Base-by-base conservation (phyloP, 192 early-diverging fungal genomes). In the Backusella tuberculispora region DNA sequence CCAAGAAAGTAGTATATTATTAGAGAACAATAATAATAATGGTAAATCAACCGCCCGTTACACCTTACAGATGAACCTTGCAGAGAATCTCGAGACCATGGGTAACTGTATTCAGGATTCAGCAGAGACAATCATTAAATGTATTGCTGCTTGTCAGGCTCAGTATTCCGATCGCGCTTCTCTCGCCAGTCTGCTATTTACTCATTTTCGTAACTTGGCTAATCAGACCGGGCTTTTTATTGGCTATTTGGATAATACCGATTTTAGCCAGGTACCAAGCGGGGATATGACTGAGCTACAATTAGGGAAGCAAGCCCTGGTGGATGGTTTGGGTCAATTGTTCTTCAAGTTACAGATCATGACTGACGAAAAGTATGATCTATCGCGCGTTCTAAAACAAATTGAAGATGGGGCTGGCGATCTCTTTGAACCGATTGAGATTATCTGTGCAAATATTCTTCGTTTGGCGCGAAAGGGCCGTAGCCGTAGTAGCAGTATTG, bases 171-270 rank as follows among this genome's bases (percentile, higher is more conserved):
- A 66, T 26, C 34, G 26, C 9, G 17, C 43, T 14, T 43, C 74
- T 6, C 44, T 76, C 3, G 72, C 73, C 5, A 71, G 73, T 19
- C 73, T 66, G 1, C 29, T 78, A 37, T 72, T 81, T 65, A 78
- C 80, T 17, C 80, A 81, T 47, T 81, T 78, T 72, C 75, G 80
- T 9, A 74, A 74, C 29, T 47, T 81, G 4, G 74, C 76, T 15
- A 77, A 71, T 46, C 73, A 78, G 26, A 68, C 74, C 5, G 76
- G 76, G 24, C 80, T 78, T 47, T 81, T 81, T 50, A 38, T 81
- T 17, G 72, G 71, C 24, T 50, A 71, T 26, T 73, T 81, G 26
- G 80, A 81, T 43, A 76, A 77, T 40, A 69, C 69, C 15, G 74
- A 76, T 41, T 63, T 70, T 29, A 38, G n/a, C 9, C 41, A 34